Percentiles rank a stretch among this genome's conserved stretches.
phyloP scores from a whole-genome alignment of 2,329 filamentous ascomycete genomes.

The Beauveria varroae region DNA sequence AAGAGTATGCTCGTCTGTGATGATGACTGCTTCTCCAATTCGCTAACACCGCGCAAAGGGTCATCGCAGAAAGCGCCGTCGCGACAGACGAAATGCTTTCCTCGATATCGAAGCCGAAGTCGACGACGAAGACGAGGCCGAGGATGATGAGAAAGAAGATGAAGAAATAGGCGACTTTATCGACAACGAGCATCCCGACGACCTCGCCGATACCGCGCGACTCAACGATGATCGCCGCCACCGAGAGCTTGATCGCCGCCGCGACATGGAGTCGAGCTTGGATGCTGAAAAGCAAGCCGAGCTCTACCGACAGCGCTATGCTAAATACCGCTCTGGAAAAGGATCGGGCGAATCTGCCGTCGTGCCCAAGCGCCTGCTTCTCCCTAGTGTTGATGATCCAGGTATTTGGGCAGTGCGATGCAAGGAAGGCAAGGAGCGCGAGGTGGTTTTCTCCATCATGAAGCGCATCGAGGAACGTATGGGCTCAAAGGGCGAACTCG shows the following conservation, averaged over 20 bases:
- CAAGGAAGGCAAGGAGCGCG: conserved; percentile 90
- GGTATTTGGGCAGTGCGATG: conserved; percentile 93
- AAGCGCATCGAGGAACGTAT: conserved; percentile 78
- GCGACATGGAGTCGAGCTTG: conserved; percentile 78
- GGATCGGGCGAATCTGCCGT: conserved; percentile 63
- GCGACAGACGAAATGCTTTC: conserved; percentile 73
- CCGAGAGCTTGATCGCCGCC: conserved; percentile 85
- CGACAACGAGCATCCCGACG: conserved; percentile 84
- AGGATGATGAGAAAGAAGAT: conserved; percentile 84
- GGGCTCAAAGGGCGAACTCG: conserved; percentile 70
- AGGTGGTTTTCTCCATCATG: conserved; percentile 80
- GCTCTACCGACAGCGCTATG: conserved; percentile 78
- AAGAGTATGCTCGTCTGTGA: conserved; percentile 37
- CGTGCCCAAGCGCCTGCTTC: conserved; percentile 75
- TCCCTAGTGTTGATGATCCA: conserved; percentile 90
- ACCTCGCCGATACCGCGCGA: conserved; percentile 70
- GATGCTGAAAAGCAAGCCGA: conserved; percentile 93
- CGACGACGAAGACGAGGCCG: conserved; percentile 83
- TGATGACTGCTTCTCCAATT: neutral
- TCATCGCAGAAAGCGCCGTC: conserved; percentile 74
- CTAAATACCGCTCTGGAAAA: conserved; percentile 69
- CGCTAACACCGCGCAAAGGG: conserved; percentile 31
- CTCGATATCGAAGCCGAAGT: conserved; percentile 98
- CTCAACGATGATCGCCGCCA: conserved; percentile 88
- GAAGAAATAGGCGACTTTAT: conserved; percentile 78